These are phyloP conservation scores for Podaxis pistillaris DNA, from an alignment of 768 basidiomycete genomes.

Conservation along the genomic window DNA sequence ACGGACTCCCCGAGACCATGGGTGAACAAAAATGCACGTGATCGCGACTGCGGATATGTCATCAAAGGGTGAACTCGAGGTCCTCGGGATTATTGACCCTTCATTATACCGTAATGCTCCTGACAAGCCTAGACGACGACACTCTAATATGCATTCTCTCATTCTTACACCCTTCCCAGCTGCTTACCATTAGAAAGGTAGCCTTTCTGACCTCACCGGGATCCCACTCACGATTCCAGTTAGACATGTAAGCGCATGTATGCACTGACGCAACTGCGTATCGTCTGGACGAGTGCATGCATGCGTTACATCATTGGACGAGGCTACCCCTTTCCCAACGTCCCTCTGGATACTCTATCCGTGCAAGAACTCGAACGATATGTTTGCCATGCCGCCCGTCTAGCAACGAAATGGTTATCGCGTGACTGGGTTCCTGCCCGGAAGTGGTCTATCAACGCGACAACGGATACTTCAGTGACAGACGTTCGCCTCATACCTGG, in stretches of 20 bases:
- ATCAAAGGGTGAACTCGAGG: background rate
- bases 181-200: slow-evolving; percentile 44
- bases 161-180: slow-evolving; percentile 34
- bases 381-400: slow-evolving; percentile 41
- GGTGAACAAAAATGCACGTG: background rate
- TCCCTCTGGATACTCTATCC: slow-evolving; percentile 33
- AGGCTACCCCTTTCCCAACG: slow-evolving; percentile 51
- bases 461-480: slow-evolving; percentile 43
- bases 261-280: slow-evolving; percentile 42
- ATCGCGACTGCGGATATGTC: background rate
- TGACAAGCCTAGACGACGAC: slow-evolving; percentile 25
- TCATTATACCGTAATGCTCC: background rate
- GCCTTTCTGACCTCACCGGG: slow-evolving; percentile 4
- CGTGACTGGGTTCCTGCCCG: slow-evolving; percentile 14
- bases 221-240: background rate
- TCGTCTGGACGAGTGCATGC: slow-evolving; percentile 58
- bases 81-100: too few relatives aligned
- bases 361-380: slow-evolving; percentile 43
- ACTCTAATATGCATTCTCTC: slow-evolving; percentile 30
- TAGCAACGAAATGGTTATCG: slow-evolving; percentile 50
- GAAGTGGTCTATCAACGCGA: slow-evolving; percentile 27
- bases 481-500: slow-evolving; percentile 55
- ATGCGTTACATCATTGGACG: slow-evolving; percentile 37
- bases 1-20: too few relatives aligned
- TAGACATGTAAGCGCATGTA: slow-evolving; percentile 54